Conservation (phyloP, 2,329 filamentous ascomycete species). For the Orbilia brochopaga region DNA sequence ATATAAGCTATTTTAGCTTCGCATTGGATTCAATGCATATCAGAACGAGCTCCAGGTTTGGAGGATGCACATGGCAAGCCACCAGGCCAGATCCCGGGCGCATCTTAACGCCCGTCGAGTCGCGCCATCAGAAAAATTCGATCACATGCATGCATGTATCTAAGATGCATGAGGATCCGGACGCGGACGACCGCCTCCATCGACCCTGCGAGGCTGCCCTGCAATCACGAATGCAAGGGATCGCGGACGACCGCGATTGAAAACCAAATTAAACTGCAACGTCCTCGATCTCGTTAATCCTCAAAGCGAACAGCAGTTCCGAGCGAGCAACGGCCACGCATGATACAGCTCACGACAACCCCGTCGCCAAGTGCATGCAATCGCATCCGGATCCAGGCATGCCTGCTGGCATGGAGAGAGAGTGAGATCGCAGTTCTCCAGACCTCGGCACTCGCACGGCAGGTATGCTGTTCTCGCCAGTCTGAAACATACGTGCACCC, state of each 20-base stretch:
- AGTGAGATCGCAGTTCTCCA: neutral
- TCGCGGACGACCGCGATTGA: neutral
- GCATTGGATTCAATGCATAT: no score
- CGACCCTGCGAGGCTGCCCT: neutral
- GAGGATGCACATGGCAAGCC: neutral
- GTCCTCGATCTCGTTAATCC: neutral
- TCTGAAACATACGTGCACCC: neutral
- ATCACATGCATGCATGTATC: slow-evolving; percentile 4
- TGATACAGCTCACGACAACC: neutral
- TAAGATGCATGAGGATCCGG: no score
- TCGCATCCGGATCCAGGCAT: neutral
- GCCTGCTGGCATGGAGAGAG: neutral
- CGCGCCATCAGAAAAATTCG: neutral
- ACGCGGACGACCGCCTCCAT: neutral
- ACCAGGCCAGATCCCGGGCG: neutral
- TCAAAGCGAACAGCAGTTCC: slow-evolving; percentile 2
- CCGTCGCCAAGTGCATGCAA: neutral
- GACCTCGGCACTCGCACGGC: neutral
- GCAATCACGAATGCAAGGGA: slow-evolving; percentile 1
- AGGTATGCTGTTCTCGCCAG: neutral
- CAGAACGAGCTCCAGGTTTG: no score
- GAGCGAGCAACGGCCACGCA: neutral
- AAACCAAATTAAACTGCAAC: neutral
- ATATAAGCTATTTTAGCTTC: no score
- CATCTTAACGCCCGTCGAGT: neutral